Conservation (phyloP, 2,329 filamentous ascomycete genomes). For the Plectosphaerella cucumerina region DNA sequence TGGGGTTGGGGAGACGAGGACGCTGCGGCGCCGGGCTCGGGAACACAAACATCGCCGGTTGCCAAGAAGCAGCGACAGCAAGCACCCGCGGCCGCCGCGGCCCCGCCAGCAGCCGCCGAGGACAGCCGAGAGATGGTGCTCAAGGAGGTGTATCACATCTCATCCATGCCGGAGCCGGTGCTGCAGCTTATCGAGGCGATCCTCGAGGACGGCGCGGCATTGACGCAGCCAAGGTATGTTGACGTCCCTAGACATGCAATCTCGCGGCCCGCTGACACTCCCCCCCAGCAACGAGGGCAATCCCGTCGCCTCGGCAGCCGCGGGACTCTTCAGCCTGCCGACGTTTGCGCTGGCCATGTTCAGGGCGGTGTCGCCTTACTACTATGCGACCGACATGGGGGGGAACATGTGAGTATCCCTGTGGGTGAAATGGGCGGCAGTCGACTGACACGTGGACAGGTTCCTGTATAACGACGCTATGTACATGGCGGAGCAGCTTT, state of each 20-base stretch:
- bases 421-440: background rate
- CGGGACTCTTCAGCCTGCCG: slow-evolving; percentile 67
- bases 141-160: slow-evolving; percentile 83
- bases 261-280: background rate
- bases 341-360: slow-evolving; percentile 75
- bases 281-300: slow-evolving; percentile 37
- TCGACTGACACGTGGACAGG: slow-evolving; percentile 32
- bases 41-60: slow-evolving; percentile 14
- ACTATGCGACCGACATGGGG: slow-evolving; percentile 59
- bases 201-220: slow-evolving; percentile 55
- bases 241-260: background rate
- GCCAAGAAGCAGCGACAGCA: slow-evolving; percentile 4
- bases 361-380: slow-evolving; percentile 69
- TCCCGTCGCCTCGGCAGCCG: slow-evolving; percentile 62
- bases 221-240: slow-evolving; percentile 50
- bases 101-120: slow-evolving; percentile 18
- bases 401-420: slow-evolving; percentile 56
- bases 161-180: slow-evolving; percentile 78
- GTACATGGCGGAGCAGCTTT: slow-evolving; percentile 56
- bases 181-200: slow-evolving; percentile 60
- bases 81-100: background rate
- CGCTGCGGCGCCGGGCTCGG: slow-evolving; percentile 21
- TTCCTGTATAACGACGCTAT: slow-evolving; percentile 65
- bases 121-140: slow-evolving; percentile 65
- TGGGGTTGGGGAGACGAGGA: slow-evolving; percentile 86